Evolutionary conservation across 495 filamentous ascomycete genomes (phyloP), one percentile per base, ranked within the genome.

Genomic region (Annulohypoxylon stygium): DNA sequence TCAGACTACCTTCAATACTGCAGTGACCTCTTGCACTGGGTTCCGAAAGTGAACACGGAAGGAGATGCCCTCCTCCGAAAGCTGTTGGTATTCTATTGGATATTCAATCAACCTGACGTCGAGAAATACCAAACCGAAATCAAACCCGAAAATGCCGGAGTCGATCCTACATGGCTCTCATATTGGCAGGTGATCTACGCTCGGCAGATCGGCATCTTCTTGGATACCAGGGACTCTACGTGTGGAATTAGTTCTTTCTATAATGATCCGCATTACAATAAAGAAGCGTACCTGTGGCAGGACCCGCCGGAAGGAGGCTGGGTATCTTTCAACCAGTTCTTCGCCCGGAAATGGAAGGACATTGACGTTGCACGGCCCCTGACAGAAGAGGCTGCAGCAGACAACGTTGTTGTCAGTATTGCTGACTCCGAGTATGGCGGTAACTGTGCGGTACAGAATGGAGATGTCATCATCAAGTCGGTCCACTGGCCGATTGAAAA

Each of bases 281-380:
- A 76, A 45, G 53, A 66, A 9, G 50, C 77, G 20, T 77, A 75
- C 57, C 33, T 70, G 20, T 51, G 48, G 48, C 48, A 51, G 48
- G 48, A 51, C 25, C 64, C 47, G 30, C 80, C 79, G 50, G 51
- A 9, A 20, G 71, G 75, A 18, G 78, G 57, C 10, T 80, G 77
- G 73, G 48, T 51, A 30, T 78, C 72, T 8, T 82, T 82, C 75
- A 82, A 86, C 65, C 78, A 83, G 30, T 87, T 86, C 76, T 86
- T 86, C 71, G 16, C 48, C 18, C 48, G 48, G 48, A 51, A 26
- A 26, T 51, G 48, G 48, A 51, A 51, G 48, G 23, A 51, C 8
- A 51, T 51, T 6, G 48, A 51, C 9, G 48, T 51, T 51, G 75
- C 81, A 8, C 83, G 85, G 12, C 70, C 76, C 14, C 81, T 84